Evolutionary conservation across 306 rosid species (phyloP).

Genomic region (Aeschynomene evenia): DNA sequence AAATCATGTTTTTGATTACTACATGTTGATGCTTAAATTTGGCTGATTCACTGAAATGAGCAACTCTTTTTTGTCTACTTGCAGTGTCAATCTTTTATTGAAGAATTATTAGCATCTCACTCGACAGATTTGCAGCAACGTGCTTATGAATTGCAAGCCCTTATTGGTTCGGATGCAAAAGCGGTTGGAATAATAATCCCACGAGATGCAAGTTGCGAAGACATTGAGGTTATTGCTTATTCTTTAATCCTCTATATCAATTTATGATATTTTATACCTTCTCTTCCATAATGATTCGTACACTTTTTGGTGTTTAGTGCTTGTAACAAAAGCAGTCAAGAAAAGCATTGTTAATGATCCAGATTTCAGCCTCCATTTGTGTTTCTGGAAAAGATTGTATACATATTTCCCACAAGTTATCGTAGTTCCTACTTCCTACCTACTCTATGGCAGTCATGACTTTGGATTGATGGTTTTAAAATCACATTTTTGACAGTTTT

Average conservation of each 20-base stretch:
- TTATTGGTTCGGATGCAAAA: constrained; percentile 51
- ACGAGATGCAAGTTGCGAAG: constrained; percentile 78
- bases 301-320: not conserved
- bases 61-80: constrained; percentile 29
- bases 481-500: no score
- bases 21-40: constrained; percentile 24
- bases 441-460: not conserved
- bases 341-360: not conserved
- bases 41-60: not conserved
- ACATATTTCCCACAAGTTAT: not conserved
- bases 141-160: constrained; percentile 85
- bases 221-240: constrained; percentile 61
- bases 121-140: constrained; percentile 94
- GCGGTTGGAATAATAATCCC: constrained; percentile 64
- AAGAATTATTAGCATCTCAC: constrained; percentile 80
- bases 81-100: constrained; percentile 81
- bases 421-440: not conserved
- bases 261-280: not conserved
- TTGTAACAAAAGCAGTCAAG: not conserved
- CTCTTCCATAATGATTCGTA: not conserved
- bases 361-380: constrained; percentile 2
- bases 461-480: no score
- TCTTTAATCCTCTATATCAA: constrained; percentile 12
- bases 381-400: not conserved
- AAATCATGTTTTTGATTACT: not conserved